Evolutionary conservation across 371 early-diverging fungal genomes (phyloP).

Genomic region (Ordospora colligata): DNA sequence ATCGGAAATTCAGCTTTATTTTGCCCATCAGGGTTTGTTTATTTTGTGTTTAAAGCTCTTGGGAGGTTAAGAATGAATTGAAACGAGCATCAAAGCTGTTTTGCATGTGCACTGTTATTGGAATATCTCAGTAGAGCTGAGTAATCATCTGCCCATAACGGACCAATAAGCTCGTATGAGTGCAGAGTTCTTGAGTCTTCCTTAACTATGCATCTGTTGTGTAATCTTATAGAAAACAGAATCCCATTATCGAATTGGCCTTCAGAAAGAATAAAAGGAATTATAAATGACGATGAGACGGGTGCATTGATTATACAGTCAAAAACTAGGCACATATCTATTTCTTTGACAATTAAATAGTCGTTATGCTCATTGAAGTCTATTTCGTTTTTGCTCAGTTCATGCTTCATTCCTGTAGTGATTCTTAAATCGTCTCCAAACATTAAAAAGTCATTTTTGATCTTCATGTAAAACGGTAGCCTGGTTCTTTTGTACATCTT

Average conservation of each 20-base stretch:
- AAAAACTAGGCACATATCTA: conserved; percentile 4
- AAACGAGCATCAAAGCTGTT: not conserved
- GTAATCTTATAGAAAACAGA: not conserved
- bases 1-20: not conserved
- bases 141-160: conserved; percentile 10
- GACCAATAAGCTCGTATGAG: not conserved
- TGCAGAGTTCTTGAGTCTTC: not conserved
- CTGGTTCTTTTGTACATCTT: conserved; percentile 4
- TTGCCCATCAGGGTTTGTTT: conserved; percentile 6
- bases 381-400: conserved; percentile 11
- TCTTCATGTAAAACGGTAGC: conserved; percentile 16
- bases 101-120: not conserved
- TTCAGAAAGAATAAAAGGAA: conserved; percentile 26
- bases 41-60: not conserved
- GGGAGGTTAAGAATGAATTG: not conserved
- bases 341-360: not conserved
- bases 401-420: not conserved
- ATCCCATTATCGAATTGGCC: conserved; percentile 25
- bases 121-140: not conserved
- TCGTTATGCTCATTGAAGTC: not conserved
- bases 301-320: conserved; percentile 21
- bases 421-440: not conserved
- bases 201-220: not conserved
- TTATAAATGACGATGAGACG: not conserved
- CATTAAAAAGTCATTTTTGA: conserved; percentile 18